Evolutionary conservation across 1,139 yeast species (phyloP).

Genomic region (Yamadazyma dendronema): DNA sequence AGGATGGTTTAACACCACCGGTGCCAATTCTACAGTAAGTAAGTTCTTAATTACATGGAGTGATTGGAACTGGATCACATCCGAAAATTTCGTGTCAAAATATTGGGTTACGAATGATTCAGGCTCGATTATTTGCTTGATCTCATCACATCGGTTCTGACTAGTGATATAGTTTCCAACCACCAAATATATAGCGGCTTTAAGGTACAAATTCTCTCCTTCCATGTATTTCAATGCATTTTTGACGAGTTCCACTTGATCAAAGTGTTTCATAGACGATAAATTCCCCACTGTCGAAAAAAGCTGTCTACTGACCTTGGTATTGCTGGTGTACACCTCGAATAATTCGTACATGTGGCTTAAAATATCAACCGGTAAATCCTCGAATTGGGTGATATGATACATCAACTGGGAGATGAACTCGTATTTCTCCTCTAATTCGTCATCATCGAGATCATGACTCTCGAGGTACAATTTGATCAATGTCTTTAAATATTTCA

Average conservation of each 20-base stretch:
- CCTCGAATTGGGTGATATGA: conserved; percentile 19
- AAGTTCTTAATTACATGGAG: conserved; percentile 37
- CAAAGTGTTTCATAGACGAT: conserved; percentile 26
- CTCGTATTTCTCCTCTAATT: conserved; percentile 15
- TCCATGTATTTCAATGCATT: conserved; percentile 8
- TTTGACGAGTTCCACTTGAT: conserved; percentile 10
- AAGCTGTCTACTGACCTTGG: conserved; percentile 23
- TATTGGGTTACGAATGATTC: conserved; percentile 20
- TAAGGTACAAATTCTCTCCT: conserved; percentile 24
- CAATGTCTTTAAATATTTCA: conserved; percentile 6
- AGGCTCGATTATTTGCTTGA: conserved; percentile 14
- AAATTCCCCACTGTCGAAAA: conserved; percentile 39
- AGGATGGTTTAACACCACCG: conserved; percentile 7
- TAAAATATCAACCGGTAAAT: conserved; percentile 9
- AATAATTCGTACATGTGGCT: conserved; percentile 10
- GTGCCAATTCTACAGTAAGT: conserved; percentile 6
- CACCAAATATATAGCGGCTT: conserved; percentile 29
- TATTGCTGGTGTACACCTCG: conserved; percentile 3
- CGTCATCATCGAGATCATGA: conserved; percentile 11
- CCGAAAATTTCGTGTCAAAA: conserved; percentile 26
- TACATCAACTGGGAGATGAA: conserved; percentile 18
- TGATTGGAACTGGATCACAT: conserved; percentile 40
- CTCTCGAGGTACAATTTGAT: conserved; percentile 3
- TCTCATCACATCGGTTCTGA: conserved; percentile 16
- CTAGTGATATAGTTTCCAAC: conserved; percentile 37